Base-by-base conservation (phyloP, 345 rosid species). In the Lepidium sativum region DNA sequence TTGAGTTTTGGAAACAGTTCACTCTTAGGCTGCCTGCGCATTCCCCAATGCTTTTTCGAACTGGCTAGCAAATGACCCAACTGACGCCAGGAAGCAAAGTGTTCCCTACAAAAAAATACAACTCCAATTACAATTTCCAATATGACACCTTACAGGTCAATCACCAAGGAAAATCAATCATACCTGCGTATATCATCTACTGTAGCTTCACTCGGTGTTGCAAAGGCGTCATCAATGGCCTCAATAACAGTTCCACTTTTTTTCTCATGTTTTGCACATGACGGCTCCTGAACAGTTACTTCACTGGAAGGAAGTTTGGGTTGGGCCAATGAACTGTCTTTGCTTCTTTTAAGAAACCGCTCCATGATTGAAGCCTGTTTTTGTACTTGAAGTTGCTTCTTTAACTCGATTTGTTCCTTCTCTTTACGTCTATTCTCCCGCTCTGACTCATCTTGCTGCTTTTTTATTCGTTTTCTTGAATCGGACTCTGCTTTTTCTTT, bases 361-460 rank as follows among this genome's bases (percentile, higher is more conserved):
- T 94, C 95, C 99, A 94, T 88, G 20, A 90, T 67, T 32, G 95
- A 94, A 60, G 95, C 99, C 69, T 94, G 97, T 83, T 82, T 94
- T 69, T 84, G 78, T 16, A 90, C 56, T 20, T 82, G 71, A 66
- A 60, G 79, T 64, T 78, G 77, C 77, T 67, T 84, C 81, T 85
- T 90, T 45, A 78, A 52, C 76, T 86, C 85, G 48, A 84, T 80
- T 69, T 81, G 85, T 80, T 94, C 97, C 77, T 75, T 94, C 79
- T 82, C 89, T 35, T 69, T 74, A 35, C 89, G 86, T 13, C 81
- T 82, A 51, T 84, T 84, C 44, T 84, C 95, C 72, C 65, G 88
- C 66, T 88, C 88, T 52, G 80, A 81, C 69, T 84, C 97, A 63
- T 86, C 95, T 72, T 88, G 92, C 77, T 86, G 87, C 78, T 84